These are phyloP conservation scores for Aspergillus baeticus DNA, from an alignment of 495 filamentous ascomycete genomes.

Conservation along the genomic window DNA sequence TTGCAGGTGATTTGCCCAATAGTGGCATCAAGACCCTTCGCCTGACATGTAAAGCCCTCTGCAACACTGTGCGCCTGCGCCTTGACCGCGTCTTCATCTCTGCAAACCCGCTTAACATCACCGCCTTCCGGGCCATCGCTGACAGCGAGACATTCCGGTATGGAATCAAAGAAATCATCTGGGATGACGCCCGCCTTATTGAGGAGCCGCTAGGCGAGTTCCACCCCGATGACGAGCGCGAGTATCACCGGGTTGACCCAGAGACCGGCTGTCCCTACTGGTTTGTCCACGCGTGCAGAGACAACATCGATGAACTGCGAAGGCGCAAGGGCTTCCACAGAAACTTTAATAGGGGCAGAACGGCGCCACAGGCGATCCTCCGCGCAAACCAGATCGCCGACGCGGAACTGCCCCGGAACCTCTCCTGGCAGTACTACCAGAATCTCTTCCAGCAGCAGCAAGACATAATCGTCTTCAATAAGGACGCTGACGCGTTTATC, in stretches of 20 bases:
- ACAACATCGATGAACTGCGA: conserved; percentile 13
- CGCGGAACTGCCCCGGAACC: background rate
- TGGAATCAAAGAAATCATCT: conserved; percentile 24
- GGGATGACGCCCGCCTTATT: conserved; percentile 27
- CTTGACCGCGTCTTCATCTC: conserved; percentile 25
- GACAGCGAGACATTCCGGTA: conserved; percentile 19
- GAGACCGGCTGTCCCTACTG: conserved; percentile 19
- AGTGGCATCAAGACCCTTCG: conserved; percentile 26
- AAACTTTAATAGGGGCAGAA: no score
- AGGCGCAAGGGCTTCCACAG: no score
- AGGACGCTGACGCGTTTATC: conserved; percentile 21
- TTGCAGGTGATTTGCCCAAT: conserved; percentile 13
- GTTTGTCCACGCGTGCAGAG: conserved; percentile 19
- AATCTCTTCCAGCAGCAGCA: conserved; percentile 20
- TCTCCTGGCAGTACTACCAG: conserved; percentile 21
- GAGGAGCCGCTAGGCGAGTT: background rate
- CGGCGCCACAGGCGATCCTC: conserved; percentile 8
- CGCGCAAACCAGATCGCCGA: background rate
- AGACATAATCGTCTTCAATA: conserved; percentile 16
- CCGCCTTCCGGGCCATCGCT: conserved; percentile 26
- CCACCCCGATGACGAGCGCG: background rate
- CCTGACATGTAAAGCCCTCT: conserved; percentile 15
- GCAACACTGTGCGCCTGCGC: conserved; percentile 14
- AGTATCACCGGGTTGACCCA: background rate
- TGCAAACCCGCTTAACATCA: conserved; percentile 21